Evolutionary conservation across 1,284 basidiomycete species (phyloP), one percentile per base, ranked within the genome.

Genomic region (Melampsora larici-populina): DNA sequence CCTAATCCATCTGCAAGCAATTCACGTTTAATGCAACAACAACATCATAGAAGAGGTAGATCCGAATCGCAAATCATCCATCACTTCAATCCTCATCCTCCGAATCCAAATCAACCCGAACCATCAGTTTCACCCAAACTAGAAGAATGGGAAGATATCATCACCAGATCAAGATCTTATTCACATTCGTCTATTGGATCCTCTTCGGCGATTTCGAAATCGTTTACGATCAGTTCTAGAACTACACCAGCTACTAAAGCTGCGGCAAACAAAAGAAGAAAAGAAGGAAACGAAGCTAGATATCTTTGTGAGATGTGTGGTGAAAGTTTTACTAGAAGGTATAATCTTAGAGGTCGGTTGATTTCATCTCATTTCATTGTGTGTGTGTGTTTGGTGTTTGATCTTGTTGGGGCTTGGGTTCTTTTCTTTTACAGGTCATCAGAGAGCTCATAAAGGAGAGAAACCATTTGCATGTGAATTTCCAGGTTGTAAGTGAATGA

Each of bases 231-330:
- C 26, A 11, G 48, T 24, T 67, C 64, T 6, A 51, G 64, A 18
- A 75, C 72, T 6, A 75, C 72, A 26, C 63, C 63, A 2, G 72
- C 72, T 46, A 75, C 72, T 2, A 75, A 75, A 26, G 72, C 72
- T 1, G 72, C 72, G 2, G 72, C 72, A 24, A 36, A 46, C 40
- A 58, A 66, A 43, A 43, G 72, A 17, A 55, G 72, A 33, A 75
- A 75, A 29, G 64, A n/a, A 7, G 72, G 72, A n/a, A 64, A 66
- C 48, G 64, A 60, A 5, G 72, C 72, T 55, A 51, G 72, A 43
- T 75, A 75, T 46, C 46, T 75, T 24, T 75, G 72, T 51, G 72
- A 75, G 11, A 75, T 75, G 72, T 75, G 72, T 64, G 72, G 72
- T 33, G 72, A 75, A 67, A 55, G 63, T 1, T 75, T 75, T 29